Percentiles rank a stretch among this genome's conserved stretches.
Conservation (phyloP, 306 rosid species). For the Hippophae rhamnoides region DNA sequence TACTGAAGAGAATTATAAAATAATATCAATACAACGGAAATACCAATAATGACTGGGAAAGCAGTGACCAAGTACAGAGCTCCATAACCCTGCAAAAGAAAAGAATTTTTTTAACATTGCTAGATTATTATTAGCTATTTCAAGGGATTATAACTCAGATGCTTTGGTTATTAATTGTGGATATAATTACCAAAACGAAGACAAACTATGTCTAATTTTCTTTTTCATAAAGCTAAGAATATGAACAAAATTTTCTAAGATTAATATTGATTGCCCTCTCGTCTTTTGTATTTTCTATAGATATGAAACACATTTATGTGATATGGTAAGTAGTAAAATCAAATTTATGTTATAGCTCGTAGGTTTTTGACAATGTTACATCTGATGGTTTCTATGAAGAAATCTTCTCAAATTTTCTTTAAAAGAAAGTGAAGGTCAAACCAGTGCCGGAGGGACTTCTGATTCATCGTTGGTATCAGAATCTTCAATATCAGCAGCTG, state of each 20-base stretch:
- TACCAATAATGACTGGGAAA: slow-evolving; percentile 82
- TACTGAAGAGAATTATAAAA: slow-evolving; percentile 90
- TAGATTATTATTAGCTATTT: no score
- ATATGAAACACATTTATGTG: not conserved
- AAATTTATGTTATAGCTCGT: not conserved
- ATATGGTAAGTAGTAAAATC: not conserved
- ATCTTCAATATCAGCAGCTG: slow-evolving; percentile 86
- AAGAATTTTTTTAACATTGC: slow-evolving; percentile 8
- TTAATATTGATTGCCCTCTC: no score
- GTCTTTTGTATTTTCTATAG: not conserved
- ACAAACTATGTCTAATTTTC: no score
- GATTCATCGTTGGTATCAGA: slow-evolving; percentile 33
- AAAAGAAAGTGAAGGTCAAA: slow-evolving; percentile 30
- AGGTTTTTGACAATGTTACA: not conserved
- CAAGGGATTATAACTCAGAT: no score
- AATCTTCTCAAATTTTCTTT: not conserved
- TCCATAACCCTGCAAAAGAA: slow-evolving; percentile 84
- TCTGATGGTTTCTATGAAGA: not conserved
- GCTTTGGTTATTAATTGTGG: no score
- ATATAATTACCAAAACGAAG: no score
- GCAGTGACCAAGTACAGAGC: slow-evolving; percentile 82
- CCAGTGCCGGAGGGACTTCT: slow-evolving; percentile 79
- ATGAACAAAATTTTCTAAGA: no score
- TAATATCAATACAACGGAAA: slow-evolving; percentile 80
- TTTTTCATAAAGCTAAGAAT: no score